Evolutionary conservation across 2,329 filamentous ascomycete genomes (phyloP).

Genomic region (Immersiporthe knoxdaviesiana): DNA sequence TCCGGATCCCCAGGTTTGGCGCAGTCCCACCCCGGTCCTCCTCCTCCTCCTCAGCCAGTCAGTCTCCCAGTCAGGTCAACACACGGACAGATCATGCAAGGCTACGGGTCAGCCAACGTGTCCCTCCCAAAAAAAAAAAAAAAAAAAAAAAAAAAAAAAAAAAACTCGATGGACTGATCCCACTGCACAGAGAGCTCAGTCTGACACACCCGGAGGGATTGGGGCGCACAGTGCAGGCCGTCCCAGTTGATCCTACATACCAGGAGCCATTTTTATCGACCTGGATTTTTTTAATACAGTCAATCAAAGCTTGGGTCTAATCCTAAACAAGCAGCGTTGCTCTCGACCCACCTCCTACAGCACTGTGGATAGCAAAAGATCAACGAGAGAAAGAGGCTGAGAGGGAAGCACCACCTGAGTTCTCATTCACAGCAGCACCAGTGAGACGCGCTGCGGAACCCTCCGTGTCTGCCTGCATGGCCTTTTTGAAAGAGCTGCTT

Average conservation of each 20-base stretch:
- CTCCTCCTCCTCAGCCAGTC: background rate
- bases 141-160: too few species aligned
- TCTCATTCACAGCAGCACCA: background rate
- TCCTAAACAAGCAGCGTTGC: background rate
- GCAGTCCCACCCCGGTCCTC: background rate
- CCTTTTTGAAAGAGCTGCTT: background rate
- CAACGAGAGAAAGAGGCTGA: conserved; percentile 1
- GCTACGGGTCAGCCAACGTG: conserved; percentile 7
- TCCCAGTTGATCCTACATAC: conserved; percentile 6
- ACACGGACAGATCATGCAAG: conserved; percentile 10
- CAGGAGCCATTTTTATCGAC: conserved; percentile 7
- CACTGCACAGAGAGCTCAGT: background rate
- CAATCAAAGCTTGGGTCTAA: conserved; percentile 4
- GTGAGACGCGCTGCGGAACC: background rate
- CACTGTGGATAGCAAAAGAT: background rate
- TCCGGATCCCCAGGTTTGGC: conserved; percentile 11
- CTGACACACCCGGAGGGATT: conserved; percentile 1
- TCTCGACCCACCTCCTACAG: background rate
- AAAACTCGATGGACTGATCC: conserved; percentile 3
- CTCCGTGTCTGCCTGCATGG: background rate
- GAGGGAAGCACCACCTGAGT: background rate
- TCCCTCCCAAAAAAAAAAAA: too few species aligned
- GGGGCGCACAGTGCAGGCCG: conserved; percentile 1
- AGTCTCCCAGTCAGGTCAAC: background rate
- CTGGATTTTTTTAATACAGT: background rate